Evolutionary conservation across 805 yeast genomes (phyloP).

Genomic region (Yamadazyma laniorum): DNA sequence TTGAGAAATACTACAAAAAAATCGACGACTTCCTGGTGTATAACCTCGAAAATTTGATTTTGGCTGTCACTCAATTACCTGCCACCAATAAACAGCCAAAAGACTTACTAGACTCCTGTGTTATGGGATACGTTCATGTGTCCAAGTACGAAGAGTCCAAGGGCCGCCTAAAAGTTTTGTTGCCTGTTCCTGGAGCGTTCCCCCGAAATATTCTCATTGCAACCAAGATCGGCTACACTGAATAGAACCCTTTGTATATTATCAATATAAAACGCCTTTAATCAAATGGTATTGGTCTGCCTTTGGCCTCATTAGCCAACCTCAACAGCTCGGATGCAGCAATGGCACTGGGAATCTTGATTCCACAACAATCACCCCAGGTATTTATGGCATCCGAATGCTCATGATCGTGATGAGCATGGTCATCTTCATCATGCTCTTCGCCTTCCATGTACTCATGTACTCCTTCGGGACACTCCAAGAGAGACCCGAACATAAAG

Average conservation of each 20-base stretch:
- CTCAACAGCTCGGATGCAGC: constrained; percentile 70
- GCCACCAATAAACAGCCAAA: constrained; percentile 37
- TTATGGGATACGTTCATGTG: constrained; percentile 77
- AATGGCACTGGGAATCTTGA: constrained; percentile 90
- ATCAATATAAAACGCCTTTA: constrained; percentile 22
- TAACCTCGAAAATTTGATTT: constrained; percentile 69
- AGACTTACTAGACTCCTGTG: constrained; percentile 54
- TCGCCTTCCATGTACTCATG: constrained; percentile 26
- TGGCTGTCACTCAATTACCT: constrained; percentile 53
- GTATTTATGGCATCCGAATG: constrained; percentile 36
- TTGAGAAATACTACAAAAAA: constrained; percentile 33
- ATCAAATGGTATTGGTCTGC: constrained; percentile 66
- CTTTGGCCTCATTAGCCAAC: constrained; percentile 21
- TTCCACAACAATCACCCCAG: constrained; percentile 99
- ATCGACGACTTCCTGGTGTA: constrained; percentile 48
- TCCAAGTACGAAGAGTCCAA: constrained; percentile 73
- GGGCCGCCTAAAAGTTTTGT: constrained; percentile 62
- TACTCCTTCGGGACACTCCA: constrained; percentile 73
- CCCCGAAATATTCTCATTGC: constrained; percentile 74
- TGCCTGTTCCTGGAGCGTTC: constrained; percentile 85
- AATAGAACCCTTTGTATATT: constrained; percentile 38
- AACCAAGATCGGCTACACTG: constrained; percentile 80
- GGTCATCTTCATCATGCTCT: constrained; percentile 18
- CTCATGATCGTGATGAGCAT: constrained; percentile 21
- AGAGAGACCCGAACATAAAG: constrained; percentile 73